Evolutionary conservation across 495 filamentous ascomycete genomes (phyloP).

Genomic region (Podospora pseudocomata): DNA sequence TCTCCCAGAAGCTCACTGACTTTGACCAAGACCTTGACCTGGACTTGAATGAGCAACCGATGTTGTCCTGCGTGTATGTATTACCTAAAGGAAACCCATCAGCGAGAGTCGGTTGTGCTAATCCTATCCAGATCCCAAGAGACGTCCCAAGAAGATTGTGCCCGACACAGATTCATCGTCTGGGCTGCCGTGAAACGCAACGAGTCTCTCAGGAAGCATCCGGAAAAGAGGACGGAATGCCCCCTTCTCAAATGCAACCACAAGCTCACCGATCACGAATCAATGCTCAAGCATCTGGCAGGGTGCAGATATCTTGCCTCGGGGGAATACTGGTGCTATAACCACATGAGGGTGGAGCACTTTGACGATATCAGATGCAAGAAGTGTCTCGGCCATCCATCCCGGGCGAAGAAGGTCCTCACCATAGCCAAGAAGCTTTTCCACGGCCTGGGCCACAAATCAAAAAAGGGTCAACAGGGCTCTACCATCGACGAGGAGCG

Average conservation of each 20-base stretch:
- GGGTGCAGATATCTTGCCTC: conserved; percentile 40
- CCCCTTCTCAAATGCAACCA: conserved; percentile 42
- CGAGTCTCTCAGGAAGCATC: conserved; percentile 38
- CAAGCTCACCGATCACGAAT: conserved; percentile 42
- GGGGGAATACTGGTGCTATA: conserved; percentile 47
- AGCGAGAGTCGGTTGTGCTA: neutral
- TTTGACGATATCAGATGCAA: conserved; percentile 48
- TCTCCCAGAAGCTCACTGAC: neutral
- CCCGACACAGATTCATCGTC: conserved; percentile 46
- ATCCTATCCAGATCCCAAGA: conserved; percentile 36
- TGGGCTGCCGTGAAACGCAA: conserved; percentile 51
- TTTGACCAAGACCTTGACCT: conserved; percentile 10
- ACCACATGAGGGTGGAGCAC: conserved; percentile 46
- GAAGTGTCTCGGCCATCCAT: conserved; percentile 42
- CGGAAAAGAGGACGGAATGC: conserved; percentile 41
- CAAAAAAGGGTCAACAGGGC: conserved; percentile 25
- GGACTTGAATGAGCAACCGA: conserved; percentile 7
- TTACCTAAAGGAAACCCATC: neutral
- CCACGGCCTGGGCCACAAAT: conserved; percentile 45
- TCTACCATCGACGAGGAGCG: conserved; percentile 24
- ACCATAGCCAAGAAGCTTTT: conserved; percentile 49
- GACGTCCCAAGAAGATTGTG: conserved; percentile 43
- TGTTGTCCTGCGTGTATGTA: conserved; percentile 37
- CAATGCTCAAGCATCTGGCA: conserved; percentile 45
- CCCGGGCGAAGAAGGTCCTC: conserved; percentile 46